Evolutionary conservation across 2,329 filamentous ascomycete genomes (phyloP), one percentile per base, ranked within the genome.

Genomic region (Rutstroemia sp.): DNA sequence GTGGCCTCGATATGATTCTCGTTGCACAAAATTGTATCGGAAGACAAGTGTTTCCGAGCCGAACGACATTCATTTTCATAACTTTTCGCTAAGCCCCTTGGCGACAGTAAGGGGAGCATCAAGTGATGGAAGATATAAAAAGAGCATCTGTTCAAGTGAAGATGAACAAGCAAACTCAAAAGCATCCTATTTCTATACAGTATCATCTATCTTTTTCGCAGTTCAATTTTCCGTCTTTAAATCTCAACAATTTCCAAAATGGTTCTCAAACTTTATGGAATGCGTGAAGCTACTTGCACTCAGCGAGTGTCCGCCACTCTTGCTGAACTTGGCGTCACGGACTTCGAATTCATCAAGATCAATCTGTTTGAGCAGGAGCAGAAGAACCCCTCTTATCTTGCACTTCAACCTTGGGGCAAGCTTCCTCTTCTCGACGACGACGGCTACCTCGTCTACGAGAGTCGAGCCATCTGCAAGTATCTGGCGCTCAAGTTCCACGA

Each of bases 341-440:
- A 57, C 5, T 65, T 58, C 38, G 66, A 71, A 48, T 45, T 71
- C 14, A 50, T 66, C 27, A 6, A 49, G 6, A 46, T 72, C 45
- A 58, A 71, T 49, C 51, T 69, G 18, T 16, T 54, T 1, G 56
- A 59, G 10, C 56, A 46, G 5, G 70, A 69, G 46, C 69, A 72
- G 16, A 70, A 38, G 34, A 19, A 42, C n/a, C 56, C 56, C 19
- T 25, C 56, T 16, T 9, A 46, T 23, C 44, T 67, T 6, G 60
- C 63, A 14, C 59, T 66, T 18, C 67, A 71, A 16, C 71, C 70
- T 0, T 72, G 72, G 41, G 71, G 71, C 1, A 71, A 70, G 58
- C 59, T 72, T 0, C 71, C 71, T 10, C 63, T 67, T n/a, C 57
- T 72, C 2, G 65, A 70, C 4, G 71, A 72, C 49, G 67, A 68